Percentiles rank a stretch among this genome's conserved stretches.
phyloP scores from a whole-genome alignment of 192 early-diverging fungal genomes.

The Coemansia pectinata region DNA sequence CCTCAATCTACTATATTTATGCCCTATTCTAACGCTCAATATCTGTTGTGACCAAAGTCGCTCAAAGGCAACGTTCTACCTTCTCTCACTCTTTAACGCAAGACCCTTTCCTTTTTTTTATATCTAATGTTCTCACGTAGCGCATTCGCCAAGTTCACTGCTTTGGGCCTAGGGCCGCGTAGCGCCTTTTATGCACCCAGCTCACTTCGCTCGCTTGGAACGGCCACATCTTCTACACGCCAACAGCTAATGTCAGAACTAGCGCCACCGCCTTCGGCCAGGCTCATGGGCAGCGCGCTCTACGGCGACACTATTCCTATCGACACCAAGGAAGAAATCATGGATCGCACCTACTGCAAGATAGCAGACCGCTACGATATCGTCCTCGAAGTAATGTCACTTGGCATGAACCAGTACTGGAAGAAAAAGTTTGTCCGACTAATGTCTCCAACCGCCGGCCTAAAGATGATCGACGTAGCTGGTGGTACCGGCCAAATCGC shows the following conservation, averaged over 20 bases:
- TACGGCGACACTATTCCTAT: constrained; percentile 70
- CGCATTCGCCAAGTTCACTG: neutral
- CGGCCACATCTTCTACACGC: constrained; percentile 7
- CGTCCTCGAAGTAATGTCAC: constrained; percentile 90
- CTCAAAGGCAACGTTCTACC: neutral
- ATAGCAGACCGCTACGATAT: constrained; percentile 89
- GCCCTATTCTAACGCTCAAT: neutral
- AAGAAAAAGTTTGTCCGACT: constrained; percentile 83
- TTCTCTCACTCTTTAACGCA: neutral
- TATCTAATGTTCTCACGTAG: neutral
- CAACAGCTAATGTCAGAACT: neutral
- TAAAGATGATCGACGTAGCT: constrained; percentile 88
- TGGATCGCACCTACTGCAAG: constrained; percentile 81
- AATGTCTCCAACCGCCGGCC: constrained; percentile 75
- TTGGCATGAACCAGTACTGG: constrained; percentile 87
- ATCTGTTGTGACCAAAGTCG: neutral
- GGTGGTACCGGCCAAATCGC: constrained; percentile 97
- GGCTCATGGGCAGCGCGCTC: neutral
- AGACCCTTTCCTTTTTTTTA: neutral
- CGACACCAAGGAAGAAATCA: constrained; percentile 78
- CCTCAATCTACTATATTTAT: neutral
- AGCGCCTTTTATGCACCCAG: neutral
- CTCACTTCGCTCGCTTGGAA: neutral
- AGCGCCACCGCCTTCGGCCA: neutral
- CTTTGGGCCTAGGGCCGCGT: neutral